Conservation (phyloP, 331 rosid genomes). For the Quercus lobata region DNA sequence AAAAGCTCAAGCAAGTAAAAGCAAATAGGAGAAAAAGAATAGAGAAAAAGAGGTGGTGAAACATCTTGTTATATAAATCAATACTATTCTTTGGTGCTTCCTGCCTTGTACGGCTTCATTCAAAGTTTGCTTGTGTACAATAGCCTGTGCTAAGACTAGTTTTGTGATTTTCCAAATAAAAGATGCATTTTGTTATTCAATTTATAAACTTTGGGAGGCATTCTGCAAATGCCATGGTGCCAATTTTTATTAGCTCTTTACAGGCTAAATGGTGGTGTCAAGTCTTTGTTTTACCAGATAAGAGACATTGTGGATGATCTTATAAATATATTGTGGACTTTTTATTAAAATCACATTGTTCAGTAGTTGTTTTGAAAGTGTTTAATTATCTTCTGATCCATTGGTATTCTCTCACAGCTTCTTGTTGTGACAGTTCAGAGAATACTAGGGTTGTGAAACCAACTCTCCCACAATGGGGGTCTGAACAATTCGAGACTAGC, state of each 20-base stretch:
- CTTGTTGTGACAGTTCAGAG: too few species aligned
- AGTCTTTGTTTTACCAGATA: neutral
- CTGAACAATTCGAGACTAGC: too few species aligned
- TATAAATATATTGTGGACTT: neutral
- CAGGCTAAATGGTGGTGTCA: neutral
- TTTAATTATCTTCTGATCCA: neutral
- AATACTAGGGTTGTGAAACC: too few species aligned
- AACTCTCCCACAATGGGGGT: too few species aligned
- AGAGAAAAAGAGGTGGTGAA: conserved; percentile 41
- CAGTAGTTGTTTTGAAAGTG: neutral
- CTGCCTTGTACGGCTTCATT: conserved; percentile 43
- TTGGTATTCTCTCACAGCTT: neutral
- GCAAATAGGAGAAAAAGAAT: conserved; percentile 1
- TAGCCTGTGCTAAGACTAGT: conserved; percentile 44
- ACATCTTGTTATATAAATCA: conserved; percentile 41
- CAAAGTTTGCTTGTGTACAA: conserved; percentile 63
- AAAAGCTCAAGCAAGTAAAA: conserved; percentile 26
- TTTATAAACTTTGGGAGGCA: neutral
- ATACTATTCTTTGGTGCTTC: conserved; percentile 48
- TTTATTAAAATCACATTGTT: neutral
- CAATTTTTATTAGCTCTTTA: neutral
- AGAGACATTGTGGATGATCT: neutral
- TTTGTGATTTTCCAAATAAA: conserved; percentile 46
- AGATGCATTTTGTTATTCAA: conserved; percentile 5
- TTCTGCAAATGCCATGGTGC: neutral